Base-by-base conservation (phyloP, 2,329 filamentous ascomycete species). In the Rhytidhysteron rufulum region DNA sequence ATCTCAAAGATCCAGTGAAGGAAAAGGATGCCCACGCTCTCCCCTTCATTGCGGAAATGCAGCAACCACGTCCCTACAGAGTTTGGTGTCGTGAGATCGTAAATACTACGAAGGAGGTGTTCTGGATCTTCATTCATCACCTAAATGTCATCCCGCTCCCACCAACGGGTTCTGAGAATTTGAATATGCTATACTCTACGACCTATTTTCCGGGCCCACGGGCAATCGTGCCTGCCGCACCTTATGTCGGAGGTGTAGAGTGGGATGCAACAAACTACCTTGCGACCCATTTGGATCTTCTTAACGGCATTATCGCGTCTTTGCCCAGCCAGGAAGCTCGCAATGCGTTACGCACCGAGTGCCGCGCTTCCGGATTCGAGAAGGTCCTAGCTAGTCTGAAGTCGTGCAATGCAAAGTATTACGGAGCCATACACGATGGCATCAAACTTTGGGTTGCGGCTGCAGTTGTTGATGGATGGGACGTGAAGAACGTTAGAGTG, bases 181-280 rank as follows among this genome's bases (percentile, higher is more conserved):
- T 34, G 13, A 13, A 45, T 10, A 47, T 45, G 56, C 57, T 58
- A 18, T 77, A 78, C 50, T 74, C 74, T 34, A 86, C 74, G 35
- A 75, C 78, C 15, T 79, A 90, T 66, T 97, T 96, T 61, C 91
- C 93, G 0, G 79, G 83, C 34, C 86, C 90, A 51, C 82, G 89
- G 1, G 86, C 90, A 3, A 93, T 93, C 0, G 89, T 97, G 1
- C 88, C 91, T 19, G 91, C 93, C 13, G 91, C 91, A 4, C 91
- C 91, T 1, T 97, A 97, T 59, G 90, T 97, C 31, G 93, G 93
- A 35, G 91, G 93, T 39, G 93, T 97, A 8, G 93, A 98, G 67
- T 97, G 93, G 93, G 93, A 97, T 61, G 93, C 93, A 3, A 97
- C 93, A 8, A 96, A 95, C 66, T 97, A 97, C 62, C 75, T 97